phyloP scores from a whole-genome alignment of 2,329 filamentous ascomycete genomes.

The Zopfia rhizophila region DNA sequence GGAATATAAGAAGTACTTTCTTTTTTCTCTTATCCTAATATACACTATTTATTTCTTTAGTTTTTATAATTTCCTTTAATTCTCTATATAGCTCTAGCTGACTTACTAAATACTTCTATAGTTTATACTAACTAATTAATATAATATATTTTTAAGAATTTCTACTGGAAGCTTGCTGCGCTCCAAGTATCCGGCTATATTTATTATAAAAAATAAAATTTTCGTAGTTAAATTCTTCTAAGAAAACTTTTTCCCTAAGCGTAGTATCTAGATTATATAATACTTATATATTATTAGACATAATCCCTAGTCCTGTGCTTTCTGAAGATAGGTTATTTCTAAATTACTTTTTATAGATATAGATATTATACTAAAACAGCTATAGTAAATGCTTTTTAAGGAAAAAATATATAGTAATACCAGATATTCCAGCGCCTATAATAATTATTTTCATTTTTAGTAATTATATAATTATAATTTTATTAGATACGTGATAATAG shows the following conservation, averaged over 20 bases:
- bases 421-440: slow-evolving; percentile 34
- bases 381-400: slow-evolving; percentile 35
- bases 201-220: slow-evolving; percentile 32
- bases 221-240: slow-evolving; percentile 31
- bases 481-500: too few species aligned
- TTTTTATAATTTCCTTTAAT: too few species aligned
- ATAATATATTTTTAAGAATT: too few species aligned
- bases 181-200: slow-evolving; percentile 30
- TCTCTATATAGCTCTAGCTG: too few species aligned
- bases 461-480: slow-evolving; percentile 46
- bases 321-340: slow-evolving; percentile 14
- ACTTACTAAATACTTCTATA: too few species aligned
- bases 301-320: slow-evolving; percentile 40
- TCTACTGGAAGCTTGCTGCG: too few species aligned
- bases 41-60: too few species aligned
- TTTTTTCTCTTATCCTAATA: too few species aligned
- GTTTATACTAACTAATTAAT: too few species aligned
- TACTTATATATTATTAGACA: slow-evolving; percentile 39
- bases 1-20: slow-evolving; percentile 1
- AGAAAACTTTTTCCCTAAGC: slow-evolving; percentile 28
- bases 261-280: slow-evolving; percentile 28
- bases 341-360: slow-evolving; percentile 33
- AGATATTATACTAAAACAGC: slow-evolving; percentile 24
- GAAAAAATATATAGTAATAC: slow-evolving; percentile 36
- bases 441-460: slow-evolving; percentile 39